Evolutionary conservation across 768 basidiomycete genomes (phyloP).

Genomic region (Mrakia blollopis): DNA sequence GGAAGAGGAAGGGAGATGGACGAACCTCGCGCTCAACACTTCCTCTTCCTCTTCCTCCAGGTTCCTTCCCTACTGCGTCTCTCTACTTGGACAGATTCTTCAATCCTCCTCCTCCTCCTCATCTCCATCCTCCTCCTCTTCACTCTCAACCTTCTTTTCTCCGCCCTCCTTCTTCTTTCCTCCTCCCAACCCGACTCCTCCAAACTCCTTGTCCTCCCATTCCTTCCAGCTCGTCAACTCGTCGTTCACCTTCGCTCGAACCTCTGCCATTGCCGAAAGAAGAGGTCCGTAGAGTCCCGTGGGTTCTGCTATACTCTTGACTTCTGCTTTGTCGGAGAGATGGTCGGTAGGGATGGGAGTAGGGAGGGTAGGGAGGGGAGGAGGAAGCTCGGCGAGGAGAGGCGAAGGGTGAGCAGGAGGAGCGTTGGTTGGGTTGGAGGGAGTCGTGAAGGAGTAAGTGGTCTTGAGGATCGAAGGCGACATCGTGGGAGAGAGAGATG

Average conservation of each 20-base stretch:
- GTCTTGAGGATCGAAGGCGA: neutral
- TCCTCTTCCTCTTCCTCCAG: no score
- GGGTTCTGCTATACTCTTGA: conserved; percentile 28
- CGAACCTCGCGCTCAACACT: no score
- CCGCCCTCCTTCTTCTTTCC: neutral
- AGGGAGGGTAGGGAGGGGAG: conserved; percentile 15
- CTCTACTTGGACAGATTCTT: no score
- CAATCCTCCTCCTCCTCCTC: neutral
- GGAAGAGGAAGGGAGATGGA: no score
- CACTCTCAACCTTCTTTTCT: neutral
- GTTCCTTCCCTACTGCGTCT: no score
- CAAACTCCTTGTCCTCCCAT: conserved; percentile 30
- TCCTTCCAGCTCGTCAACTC: conserved; percentile 30
- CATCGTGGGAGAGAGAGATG: neutral
- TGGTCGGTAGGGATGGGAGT: conserved; percentile 23
- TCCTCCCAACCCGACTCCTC: conserved; percentile 12
- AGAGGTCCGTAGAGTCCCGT: conserved; percentile 29
- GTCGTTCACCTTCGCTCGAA: conserved; percentile 19
- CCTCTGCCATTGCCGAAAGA: conserved; percentile 13
- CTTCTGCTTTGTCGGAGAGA: conserved; percentile 27
- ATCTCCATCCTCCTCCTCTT: neutral
- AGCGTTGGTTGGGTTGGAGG: conserved; percentile 8
- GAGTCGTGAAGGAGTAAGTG: neutral
- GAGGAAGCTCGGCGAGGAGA: conserved; percentile 2
- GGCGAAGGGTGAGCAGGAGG: neutral